Evolutionary conservation across 257 asterid genomes (phyloP).

Genomic region (Nicotiana tabacum): DNA sequence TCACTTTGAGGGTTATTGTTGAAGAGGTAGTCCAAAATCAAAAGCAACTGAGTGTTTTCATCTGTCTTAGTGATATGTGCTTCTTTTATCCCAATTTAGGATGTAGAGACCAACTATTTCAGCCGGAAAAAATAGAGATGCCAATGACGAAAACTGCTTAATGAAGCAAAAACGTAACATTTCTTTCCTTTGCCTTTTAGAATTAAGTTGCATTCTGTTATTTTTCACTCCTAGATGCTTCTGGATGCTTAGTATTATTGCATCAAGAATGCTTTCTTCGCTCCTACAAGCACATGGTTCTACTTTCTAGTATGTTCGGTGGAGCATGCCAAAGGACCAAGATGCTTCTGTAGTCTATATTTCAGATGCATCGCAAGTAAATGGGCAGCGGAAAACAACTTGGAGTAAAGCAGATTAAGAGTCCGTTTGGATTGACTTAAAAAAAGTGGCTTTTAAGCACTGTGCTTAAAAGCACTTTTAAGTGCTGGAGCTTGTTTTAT

Average conservation of each 20-base stretch:
- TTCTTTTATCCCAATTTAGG: background rate
- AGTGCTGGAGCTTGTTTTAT: too few relatives aligned
- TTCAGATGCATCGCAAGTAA: background rate
- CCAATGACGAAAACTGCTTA: background rate
- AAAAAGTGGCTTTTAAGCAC: too few relatives aligned
- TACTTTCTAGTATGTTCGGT: background rate
- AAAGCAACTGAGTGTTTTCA: background rate
- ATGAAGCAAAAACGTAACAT: background rate
- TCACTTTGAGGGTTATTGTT: background rate
- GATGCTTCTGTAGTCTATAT: background rate
- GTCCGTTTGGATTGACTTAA: too few relatives aligned
- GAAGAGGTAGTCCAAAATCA: background rate
- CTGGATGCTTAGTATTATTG: background rate
- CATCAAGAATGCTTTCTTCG: background rate
- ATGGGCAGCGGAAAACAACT: background rate
- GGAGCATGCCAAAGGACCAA: conserved; percentile 3
- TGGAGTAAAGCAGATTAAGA: background rate
- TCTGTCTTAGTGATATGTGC: background rate
- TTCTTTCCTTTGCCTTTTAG: background rate
- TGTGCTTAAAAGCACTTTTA: too few relatives aligned
- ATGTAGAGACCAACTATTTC: background rate
- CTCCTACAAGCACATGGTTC: background rate
- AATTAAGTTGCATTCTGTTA: background rate
- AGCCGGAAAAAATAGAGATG: background rate
- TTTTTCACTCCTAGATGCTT: background rate